Conservation (phyloP, 2,329 filamentous ascomycete species). For the Westerdykella aurantiaca region DNA sequence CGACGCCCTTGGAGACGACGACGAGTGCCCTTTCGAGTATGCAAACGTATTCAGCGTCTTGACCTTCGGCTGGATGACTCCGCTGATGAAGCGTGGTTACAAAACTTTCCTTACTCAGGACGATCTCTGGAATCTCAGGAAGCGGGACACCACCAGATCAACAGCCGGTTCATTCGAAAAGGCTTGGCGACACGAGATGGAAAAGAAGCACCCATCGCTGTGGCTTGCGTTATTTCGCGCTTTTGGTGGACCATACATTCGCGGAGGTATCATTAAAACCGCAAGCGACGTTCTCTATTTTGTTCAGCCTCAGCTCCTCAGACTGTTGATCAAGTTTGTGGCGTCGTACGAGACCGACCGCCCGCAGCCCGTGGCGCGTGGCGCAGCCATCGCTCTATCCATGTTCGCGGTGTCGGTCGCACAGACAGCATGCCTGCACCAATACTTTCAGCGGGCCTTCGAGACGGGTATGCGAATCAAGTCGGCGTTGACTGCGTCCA, state of each 20-base stretch:
- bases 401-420: conserved; percentile 87
- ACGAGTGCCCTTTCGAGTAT: conserved; percentile 78
- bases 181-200: conserved; percentile 70
- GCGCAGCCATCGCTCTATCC: conserved; percentile 77
- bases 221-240: conserved; percentile 81
- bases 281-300: conserved; percentile 82
- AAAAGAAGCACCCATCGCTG: conserved; percentile 67
- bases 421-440: conserved; percentile 87
- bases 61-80: conserved; percentile 98
- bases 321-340: conserved; percentile 77
- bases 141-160: conserved; percentile 68
- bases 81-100: conserved; percentile 93
- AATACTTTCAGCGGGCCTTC: conserved; percentile 95
- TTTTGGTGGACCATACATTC: conserved; percentile 77
- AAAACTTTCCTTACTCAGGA: conserved; percentile 87
- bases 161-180: conserved; percentile 66
- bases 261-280: conserved; percentile 82
- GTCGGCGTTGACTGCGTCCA: conserved; percentile 78
- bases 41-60: conserved; percentile 89
- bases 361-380: conserved; percentile 74
- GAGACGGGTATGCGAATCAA: conserved; percentile 97
- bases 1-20: conserved; percentile 60
- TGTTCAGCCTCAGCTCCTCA: conserved; percentile 82
- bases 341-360: conserved; percentile 61
- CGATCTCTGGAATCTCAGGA: conserved; percentile 87